Evolutionary conservation across 1,139 yeast species (phyloP), one percentile per base, ranked within the genome.

Genomic region (Yamadazyma trypodendri): DNA sequence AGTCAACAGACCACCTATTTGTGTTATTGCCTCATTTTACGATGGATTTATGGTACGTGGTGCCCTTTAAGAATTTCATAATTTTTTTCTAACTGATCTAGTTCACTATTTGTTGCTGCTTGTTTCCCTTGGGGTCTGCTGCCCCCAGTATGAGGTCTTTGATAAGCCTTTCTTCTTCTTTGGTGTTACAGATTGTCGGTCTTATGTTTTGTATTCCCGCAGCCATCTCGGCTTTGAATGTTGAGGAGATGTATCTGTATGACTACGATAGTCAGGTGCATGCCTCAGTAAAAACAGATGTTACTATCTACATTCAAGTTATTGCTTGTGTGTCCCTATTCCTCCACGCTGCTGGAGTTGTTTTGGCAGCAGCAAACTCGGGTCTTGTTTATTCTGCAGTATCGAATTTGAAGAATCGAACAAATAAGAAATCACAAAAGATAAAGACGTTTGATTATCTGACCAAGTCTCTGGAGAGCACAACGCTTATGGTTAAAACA

Each of bases 1-100:
- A 7, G 61, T 58, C 23, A 62, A 70, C 37, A 51, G 74, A 20
- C 78, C 79, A 0, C 38, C 54, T 1, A 46, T 63, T 2, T 45
- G 55, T 3, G 42, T 61, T 1, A 43, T 69, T 2, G 58, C 66
- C 4, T 50, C 53, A 23, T 39, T 61, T n/a, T 61, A 48, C 39
- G 51, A 61, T 30, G 38, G 63, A 7, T 36, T 59, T 6, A 55
- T 60, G 61, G 69, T 63, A 55, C 28, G 68, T 52, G 30, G 15
- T 9, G 18, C 25, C 13, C 11, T n/a, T 17, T 12, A 12, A 4
- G 10, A 4, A 27, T 32, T 35, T 17, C 13, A 11, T 13, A 9
- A n/a, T 11, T 33, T n/a, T 18, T 24, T 27, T 36, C 52, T 41
- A 40, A 42, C 42, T 3, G n/a, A 13, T 31, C 27, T 31, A 60